phyloP scores from a whole-genome alignment of 2,329 filamentous ascomycete species.

The Cladophialophora immunda region DNA sequence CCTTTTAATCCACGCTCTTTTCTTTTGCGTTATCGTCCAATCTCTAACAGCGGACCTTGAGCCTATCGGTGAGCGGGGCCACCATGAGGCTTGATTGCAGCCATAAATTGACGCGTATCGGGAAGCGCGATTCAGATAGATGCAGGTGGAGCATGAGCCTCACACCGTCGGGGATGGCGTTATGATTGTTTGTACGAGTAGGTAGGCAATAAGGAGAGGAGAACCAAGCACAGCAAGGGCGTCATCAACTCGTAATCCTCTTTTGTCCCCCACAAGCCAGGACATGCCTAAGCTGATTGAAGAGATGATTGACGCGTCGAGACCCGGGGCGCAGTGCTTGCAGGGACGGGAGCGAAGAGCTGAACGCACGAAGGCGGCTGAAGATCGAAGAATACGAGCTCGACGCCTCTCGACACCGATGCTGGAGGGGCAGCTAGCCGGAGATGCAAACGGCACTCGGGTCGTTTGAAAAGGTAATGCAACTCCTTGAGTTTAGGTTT shows the following conservation, averaged over 20 bases:
- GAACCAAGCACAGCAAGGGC: not conserved
- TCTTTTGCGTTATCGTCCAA: slow-evolving; percentile 23
- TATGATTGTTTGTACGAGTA: not conserved
- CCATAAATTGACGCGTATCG: slow-evolving; percentile 30
- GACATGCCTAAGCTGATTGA: slow-evolving; percentile 13
- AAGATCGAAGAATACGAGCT: slow-evolving; percentile 7
- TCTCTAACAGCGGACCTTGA: slow-evolving; percentile 30
- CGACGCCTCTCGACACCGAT: not conserved
- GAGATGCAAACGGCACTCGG: not conserved
- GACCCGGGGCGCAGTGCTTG: slow-evolving; percentile 25
- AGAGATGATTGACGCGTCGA: slow-evolving; percentile 28
- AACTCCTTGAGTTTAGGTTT: slow-evolving; percentile 2
- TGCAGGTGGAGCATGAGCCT: slow-evolving; percentile 7
- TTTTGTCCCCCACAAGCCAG: slow-evolving; percentile 11
- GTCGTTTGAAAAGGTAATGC: not conserved
- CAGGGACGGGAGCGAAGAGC: not conserved
- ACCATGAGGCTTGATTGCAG: slow-evolving; percentile 34
- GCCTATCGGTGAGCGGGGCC: slow-evolving; percentile 34
- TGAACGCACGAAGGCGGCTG: not conserved
- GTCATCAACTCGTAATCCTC: not conserved
- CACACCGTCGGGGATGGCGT: not conserved
- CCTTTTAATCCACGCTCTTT: slow-evolving; percentile 12
- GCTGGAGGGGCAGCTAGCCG: not conserved
- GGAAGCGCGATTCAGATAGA: slow-evolving; percentile 19
- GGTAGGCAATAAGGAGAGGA: no score